These are phyloP conservation scores for Garcia nutans DNA, from an alignment of 345 rosid genomes.

Conservation along the genomic window DNA sequence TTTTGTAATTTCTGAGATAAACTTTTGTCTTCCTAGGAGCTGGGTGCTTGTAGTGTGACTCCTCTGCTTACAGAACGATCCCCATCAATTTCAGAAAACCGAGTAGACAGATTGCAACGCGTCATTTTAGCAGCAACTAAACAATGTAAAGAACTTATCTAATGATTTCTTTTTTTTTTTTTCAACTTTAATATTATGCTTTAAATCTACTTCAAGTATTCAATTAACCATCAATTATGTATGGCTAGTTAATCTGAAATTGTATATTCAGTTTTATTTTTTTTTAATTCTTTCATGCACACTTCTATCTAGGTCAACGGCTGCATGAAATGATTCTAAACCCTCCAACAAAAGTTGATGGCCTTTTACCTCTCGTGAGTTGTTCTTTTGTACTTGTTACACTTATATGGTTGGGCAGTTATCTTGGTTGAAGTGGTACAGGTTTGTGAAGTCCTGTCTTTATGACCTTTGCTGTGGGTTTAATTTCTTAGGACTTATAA, in stretches of 20 bases:
- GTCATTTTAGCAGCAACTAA: conserved; percentile 82
- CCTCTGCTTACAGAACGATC: conserved; percentile 80
- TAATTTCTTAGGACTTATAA: neutral
- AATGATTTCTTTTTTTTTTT: neutral
- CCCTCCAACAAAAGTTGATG: conserved; percentile 56
- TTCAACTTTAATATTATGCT: neutral
- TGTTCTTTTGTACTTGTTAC: conserved; percentile 31
- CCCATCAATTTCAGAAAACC: conserved; percentile 64
- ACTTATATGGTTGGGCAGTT: neutral
- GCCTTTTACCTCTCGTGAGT: conserved; percentile 60
- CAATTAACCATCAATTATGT: neutral
- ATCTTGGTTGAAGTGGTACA: neutral
- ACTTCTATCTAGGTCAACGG: conserved; percentile 57
- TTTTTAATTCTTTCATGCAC: conserved; percentile 24
- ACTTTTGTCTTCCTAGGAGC: conserved; percentile 46
- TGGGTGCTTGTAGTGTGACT: conserved; percentile 83
- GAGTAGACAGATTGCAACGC: conserved; percentile 70
- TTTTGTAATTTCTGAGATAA: conserved; percentile 5
- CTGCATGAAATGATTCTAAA: conserved; percentile 74
- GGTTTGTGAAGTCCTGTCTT: neutral
- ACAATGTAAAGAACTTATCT: conserved; percentile 52
- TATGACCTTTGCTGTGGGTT: conserved; percentile 2
- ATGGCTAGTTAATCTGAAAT: conserved; percentile 32
- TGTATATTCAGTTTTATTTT: neutral
- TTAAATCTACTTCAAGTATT: conserved; percentile 1